Base-by-base conservation (phyloP, 805 yeast species). In the Komagataella mondaviorum region DNA sequence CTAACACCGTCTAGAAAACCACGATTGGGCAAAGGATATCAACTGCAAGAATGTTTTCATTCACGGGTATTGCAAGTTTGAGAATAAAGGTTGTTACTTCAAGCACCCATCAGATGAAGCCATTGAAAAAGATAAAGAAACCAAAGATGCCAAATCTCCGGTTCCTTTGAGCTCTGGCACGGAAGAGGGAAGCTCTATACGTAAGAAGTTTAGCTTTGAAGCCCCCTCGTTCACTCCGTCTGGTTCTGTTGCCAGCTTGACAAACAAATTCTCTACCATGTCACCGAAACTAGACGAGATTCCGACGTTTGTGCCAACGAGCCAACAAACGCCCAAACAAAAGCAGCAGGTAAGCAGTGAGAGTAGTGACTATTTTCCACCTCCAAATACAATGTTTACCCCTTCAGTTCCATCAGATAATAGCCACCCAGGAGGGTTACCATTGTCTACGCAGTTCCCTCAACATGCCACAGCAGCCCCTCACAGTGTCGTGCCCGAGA, bases 11-110 rank as follows among this genome's bases (percentile, higher is more conserved):
- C 24, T 50, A 23, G 48, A 53, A 20, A 75, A 76, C 58, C 68
- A 70, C 52, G 81, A 78, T 47, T 68, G 77, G 62, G 89, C 90
- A 6, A 83, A 78, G 64, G 82, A 81, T 53, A 82, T 88, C 24
- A 89, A 85, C 52, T 88, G 96, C 67, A 76, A 89, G 63, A 88
- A 88, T 60, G 81, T 88, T 51, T 78, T 83, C 48, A 86, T 87
- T 39, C 88, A 88, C 69, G 96, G 96, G 3, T 87, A 76, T 60
- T 88, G 96, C 71, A 87, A 87, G 63, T 88, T 77, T 67, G 89
- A 86, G 59, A 84, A 85, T 57, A 88, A 87, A 59, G 96, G 96
- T 8, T 88, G 96, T 62, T 84, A 83, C 2, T 88, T 87, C 62
- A 80, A 78, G 49, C 95, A 87, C 63, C 48, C 45, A 4, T 22